These are phyloP conservation scores for Leucosporidium yakuticum DNA, from an alignment of 768 basidiomycete genomes.

Conservation along the genomic window DNA sequence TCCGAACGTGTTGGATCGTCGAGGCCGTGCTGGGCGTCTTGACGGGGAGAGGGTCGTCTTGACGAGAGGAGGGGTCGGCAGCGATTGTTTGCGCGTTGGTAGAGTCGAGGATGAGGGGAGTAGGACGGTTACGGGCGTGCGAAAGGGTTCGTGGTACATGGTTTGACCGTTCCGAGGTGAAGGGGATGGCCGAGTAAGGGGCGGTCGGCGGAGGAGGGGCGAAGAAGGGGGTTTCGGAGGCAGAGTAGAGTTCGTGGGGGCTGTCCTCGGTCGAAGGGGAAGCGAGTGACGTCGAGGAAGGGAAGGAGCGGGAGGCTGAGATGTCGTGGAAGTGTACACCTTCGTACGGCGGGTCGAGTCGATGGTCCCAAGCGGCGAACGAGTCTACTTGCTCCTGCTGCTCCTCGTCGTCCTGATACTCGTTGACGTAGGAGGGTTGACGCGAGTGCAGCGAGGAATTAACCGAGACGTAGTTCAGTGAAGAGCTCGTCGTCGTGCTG, in stretches of 20 bases:
- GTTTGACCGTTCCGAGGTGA: too few relatives aligned
- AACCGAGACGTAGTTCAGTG: too few relatives aligned
- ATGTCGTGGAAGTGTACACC: background rate
- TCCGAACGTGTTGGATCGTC: conserved; percentile 4
- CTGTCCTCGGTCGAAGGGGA: conserved; percentile 9
- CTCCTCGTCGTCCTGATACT: background rate
- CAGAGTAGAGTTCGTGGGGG: conserved; percentile 8
- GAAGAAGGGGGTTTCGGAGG: conserved; percentile 7
- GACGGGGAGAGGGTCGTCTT: background rate
- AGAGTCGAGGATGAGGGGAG: too few relatives aligned
- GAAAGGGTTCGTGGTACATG: too few relatives aligned
- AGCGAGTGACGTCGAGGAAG: background rate
- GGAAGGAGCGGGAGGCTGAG: conserved; percentile 3
- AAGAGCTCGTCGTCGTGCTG: too few relatives aligned
- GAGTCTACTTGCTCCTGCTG: background rate
- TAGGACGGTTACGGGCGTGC: too few relatives aligned
- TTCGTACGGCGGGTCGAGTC: too few relatives aligned
- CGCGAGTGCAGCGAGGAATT: too few relatives aligned
- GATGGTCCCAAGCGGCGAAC: background rate
- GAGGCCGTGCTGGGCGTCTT: background rate
- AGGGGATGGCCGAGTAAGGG: too few relatives aligned
- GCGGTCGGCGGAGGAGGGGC: conserved; percentile 1
- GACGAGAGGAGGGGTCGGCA: too few relatives aligned
- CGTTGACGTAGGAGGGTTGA: background rate
- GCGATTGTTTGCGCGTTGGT: too few relatives aligned